A percentile compares a stretch with the other conserved stretches of the same genome.
Conservation (phyloP, 345 rosid genomes). For the Eucalyptus marginata region DNA sequence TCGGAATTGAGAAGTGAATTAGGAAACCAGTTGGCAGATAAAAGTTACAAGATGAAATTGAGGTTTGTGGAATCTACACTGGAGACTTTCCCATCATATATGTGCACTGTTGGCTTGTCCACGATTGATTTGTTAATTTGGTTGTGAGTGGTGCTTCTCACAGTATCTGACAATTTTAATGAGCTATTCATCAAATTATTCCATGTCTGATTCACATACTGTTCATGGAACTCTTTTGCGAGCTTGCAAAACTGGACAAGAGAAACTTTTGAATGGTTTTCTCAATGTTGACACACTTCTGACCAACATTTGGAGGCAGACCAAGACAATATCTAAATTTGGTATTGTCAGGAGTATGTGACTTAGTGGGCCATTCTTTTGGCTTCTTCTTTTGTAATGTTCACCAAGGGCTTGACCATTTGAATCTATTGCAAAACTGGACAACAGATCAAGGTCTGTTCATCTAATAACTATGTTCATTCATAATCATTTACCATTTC, state of each 20-base stretch:
- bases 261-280: neutral
- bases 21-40: conserved; percentile 53
- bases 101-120: neutral
- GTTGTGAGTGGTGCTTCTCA: neutral
- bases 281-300: neutral
- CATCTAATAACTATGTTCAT: neutral
- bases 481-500: neutral
- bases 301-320: neutral
- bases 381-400: neutral
- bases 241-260: neutral
- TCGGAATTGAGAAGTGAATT: conserved; percentile 63
- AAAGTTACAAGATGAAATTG: conserved; percentile 30
- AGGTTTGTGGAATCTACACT: conserved; percentile 12
- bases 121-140: neutral
- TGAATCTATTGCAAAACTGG: neutral
- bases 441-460: neutral
- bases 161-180: neutral
- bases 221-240: neutral
- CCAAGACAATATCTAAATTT: neutral
- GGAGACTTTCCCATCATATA: neutral
- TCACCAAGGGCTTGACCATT: neutral
- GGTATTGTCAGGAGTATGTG: neutral
- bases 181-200: neutral
- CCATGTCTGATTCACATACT: neutral
- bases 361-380: neutral